Evolutionary conservation across 116 monocot genomes (phyloP).

Genomic region (Papilionanthe hybrid): DNA sequence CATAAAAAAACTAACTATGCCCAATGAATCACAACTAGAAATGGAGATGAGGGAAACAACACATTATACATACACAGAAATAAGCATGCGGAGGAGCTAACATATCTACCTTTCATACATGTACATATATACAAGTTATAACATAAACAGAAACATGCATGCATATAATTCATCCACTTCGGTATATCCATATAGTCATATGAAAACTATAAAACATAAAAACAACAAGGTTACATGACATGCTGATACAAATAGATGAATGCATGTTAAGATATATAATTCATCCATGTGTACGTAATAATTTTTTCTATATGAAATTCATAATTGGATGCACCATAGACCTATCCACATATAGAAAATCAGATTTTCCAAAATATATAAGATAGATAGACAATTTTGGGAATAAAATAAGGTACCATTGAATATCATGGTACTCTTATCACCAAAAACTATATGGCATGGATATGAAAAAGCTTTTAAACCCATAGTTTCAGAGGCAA

Average conservation of each 20-base stretch:
- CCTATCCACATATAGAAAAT: neutral
- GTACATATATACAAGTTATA: neutral
- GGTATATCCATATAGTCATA: neutral
- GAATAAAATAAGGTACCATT: neutral
- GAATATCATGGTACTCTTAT: neutral
- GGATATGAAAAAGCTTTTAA: neutral
- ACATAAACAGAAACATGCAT: neutral
- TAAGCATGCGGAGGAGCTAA: neutral
- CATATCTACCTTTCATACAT: neutral
- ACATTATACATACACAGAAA: neutral
- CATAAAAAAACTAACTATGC: neutral
- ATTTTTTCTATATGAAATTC: neutral
- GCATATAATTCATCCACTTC: neutral
- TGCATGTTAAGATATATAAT: neutral
- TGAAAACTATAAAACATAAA: neutral
- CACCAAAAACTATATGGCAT: neutral
- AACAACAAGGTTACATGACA: neutral
- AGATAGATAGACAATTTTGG: neutral
- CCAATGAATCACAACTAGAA: neutral
- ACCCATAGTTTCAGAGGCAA: no score
- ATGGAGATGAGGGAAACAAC: neutral
- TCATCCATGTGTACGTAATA: neutral
- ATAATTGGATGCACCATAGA: neutral
- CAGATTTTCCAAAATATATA: neutral
- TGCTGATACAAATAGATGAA: no score